phyloP scores from a whole-genome alignment of 768 basidiomycete species.

The Rhodotorula paludigena region DNA sequence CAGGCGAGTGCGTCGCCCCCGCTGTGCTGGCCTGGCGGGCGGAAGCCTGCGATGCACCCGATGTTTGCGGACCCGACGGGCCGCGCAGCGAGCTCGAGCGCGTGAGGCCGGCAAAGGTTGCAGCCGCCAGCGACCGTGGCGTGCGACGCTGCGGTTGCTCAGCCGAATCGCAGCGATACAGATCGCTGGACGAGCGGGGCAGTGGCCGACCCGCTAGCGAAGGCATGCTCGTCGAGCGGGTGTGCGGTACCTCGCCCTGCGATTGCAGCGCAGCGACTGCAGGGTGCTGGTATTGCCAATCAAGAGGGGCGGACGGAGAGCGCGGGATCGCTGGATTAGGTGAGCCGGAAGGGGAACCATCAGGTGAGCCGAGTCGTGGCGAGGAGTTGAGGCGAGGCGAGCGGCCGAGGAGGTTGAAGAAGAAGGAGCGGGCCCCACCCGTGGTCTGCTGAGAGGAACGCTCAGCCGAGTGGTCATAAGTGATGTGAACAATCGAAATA shows the following conservation, averaged over 20 bases:
- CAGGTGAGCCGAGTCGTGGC: not conserved
- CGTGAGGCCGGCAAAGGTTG: constrained; percentile 9
- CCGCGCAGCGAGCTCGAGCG: constrained; percentile 1
- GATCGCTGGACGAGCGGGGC: constrained; percentile 1
- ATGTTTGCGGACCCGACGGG: no score
- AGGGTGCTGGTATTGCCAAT: constrained; percentile 6
- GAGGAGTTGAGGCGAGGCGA: constrained; percentile 8
- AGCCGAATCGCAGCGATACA: not conserved
- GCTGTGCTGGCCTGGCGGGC: not conserved
- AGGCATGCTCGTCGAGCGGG: constrained; percentile 9
- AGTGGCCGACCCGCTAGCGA: not conserved
- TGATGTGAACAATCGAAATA: not conserved
- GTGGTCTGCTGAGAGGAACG: not conserved
- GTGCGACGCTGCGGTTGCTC: constrained; percentile 2
- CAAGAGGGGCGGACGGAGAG: constrained; percentile 5
- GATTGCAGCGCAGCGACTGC: constrained; percentile 2
- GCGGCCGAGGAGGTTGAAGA: constrained; percentile 24
- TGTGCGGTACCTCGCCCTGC: not conserved
- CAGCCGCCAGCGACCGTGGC: constrained; percentile 1
- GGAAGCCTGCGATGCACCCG: no score
- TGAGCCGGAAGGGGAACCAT: not conserved
- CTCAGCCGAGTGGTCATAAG: no score
- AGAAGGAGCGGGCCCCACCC: constrained; percentile 16
- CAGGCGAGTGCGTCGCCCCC: not conserved
- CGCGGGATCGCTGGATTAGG: constrained; percentile 1